These are phyloP conservation scores for Letharia columbiana DNA, from an alignment of 495 filamentous ascomycete genomes.

Conservation along the genomic window DNA sequence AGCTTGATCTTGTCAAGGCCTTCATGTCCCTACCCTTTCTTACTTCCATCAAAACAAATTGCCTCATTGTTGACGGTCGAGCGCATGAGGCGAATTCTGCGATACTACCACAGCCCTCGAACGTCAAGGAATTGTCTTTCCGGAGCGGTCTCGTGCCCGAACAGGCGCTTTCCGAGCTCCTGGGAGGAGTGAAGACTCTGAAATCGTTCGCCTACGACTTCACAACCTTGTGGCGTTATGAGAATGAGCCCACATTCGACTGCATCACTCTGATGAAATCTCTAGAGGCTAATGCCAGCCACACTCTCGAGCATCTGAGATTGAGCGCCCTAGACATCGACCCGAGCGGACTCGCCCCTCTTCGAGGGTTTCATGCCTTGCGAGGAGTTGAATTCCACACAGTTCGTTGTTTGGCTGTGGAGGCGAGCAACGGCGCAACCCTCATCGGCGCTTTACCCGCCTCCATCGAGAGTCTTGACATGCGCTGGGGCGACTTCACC, in stretches of 20 bases:
- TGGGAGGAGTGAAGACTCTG: not conserved
- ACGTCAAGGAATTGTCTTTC: not conserved
- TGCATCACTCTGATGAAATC: not conserved
- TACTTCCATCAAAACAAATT: not conserved
- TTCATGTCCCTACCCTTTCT: not conserved
- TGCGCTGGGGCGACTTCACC: not conserved
- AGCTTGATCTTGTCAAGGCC: not conserved
- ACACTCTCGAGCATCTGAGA: not conserved
- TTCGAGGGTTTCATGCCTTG: not conserved
- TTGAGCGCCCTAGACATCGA: not conserved
- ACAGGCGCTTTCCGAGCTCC: not conserved
- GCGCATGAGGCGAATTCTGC: not conserved
- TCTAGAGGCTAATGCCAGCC: not conserved
- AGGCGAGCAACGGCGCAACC: not conserved
- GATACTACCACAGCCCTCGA: not conserved
- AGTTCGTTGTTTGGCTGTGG: not conserved
- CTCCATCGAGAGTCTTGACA: not conserved
- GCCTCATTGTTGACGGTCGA: not conserved
- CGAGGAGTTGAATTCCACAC: not conserved
- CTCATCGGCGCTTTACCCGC: not conserved
- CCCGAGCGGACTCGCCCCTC: not conserved
- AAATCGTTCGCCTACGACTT: not conserved
- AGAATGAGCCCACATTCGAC: not conserved
- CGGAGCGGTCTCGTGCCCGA: not conserved
- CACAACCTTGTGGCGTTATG: not conserved